phyloP scores from a whole-genome alignment of 2,329 filamentous ascomycete species.

The Sphaerulina populicola region DNA sequence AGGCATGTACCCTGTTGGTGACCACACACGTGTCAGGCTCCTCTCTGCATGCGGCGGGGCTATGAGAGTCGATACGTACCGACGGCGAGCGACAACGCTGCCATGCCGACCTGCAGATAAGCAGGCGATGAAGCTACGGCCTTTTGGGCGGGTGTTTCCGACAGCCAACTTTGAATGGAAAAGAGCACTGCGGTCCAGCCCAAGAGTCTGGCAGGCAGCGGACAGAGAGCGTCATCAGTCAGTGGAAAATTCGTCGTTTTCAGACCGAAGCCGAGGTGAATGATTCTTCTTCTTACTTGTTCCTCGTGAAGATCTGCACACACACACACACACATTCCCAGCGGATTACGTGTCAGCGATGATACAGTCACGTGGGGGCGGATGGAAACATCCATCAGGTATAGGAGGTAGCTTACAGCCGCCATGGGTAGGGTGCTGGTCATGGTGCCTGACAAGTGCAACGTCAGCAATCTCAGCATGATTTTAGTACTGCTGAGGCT shows the following conservation, averaged over 20 bases:
- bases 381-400: neutral
- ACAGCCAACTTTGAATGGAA: slow-evolving; percentile 67
- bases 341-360: slow-evolving; percentile 22
- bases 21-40: slow-evolving; percentile 2
- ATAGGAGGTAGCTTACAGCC: slow-evolving; percentile 55
- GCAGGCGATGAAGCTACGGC: slow-evolving; percentile 60
- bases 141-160: slow-evolving; percentile 60
- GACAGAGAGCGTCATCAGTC: too few species aligned
- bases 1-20: slow-evolving; percentile 38
- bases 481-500: neutral
- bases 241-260: too few species aligned
- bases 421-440: slow-evolving; percentile 86
- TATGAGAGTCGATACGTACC: slow-evolving; percentile 31
- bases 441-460: slow-evolving; percentile 45
- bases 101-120: slow-evolving; percentile 71
- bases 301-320: slow-evolving; percentile 72
- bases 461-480: slow-evolving; percentile 41
- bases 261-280: too few species aligned
- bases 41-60: too few species aligned
- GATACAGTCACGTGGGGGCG: slow-evolving; percentile 9
- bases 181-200: slow-evolving; percentile 67
- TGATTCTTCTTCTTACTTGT: slow-evolving; percentile 52
- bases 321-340: too few species aligned
- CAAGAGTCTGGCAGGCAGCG: slow-evolving; percentile 49
- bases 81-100: slow-evolving; percentile 44